These are phyloP conservation scores for Paradendryphiella salina DNA, from an alignment of 2,329 filamentous ascomycete species.

Conservation along the genomic window DNA sequence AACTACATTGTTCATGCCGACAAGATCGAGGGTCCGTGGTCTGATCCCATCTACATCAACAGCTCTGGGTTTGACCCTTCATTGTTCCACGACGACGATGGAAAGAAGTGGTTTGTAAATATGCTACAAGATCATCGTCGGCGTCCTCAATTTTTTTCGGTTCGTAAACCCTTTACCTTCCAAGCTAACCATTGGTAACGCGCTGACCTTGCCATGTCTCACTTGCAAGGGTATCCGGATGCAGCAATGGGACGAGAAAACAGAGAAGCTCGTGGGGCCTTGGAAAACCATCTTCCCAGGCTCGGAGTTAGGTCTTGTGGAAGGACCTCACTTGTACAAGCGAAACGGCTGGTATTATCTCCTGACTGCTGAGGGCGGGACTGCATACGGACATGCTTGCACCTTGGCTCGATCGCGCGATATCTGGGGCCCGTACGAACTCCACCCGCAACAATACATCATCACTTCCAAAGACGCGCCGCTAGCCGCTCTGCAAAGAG, in stretches of 20 bases:
- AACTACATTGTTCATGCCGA: slow-evolving; percentile 63
- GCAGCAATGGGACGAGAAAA: slow-evolving; percentile 60
- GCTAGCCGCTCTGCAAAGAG: slow-evolving; percentile 38
- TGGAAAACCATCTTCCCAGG: slow-evolving; percentile 58
- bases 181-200: not conserved
- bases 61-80: slow-evolving; percentile 65
- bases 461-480: slow-evolving; percentile 47
- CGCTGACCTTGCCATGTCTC: not conserved
- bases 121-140: slow-evolving; percentile 45
- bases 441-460: slow-evolving; percentile 49
- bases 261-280: slow-evolving; percentile 58
- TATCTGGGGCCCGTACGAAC: slow-evolving; percentile 50
- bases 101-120: slow-evolving; percentile 46
- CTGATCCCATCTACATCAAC: slow-evolving; percentile 62
- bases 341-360: slow-evolving; percentile 45
- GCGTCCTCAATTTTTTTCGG: slow-evolving; percentile 53
- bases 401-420: slow-evolving; percentile 47
- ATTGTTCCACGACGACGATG: slow-evolving; percentile 44
- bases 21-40: slow-evolving; percentile 63
- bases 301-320: slow-evolving; percentile 55
- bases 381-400: slow-evolving; percentile 47
- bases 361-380: slow-evolving; percentile 47
- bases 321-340: slow-evolving; percentile 46
- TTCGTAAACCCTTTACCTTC: not conserved
- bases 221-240: slow-evolving; percentile 53